phyloP scores from a whole-genome alignment of 148 eudicot genomes.

The Rhododendron ovatum region DNA sequence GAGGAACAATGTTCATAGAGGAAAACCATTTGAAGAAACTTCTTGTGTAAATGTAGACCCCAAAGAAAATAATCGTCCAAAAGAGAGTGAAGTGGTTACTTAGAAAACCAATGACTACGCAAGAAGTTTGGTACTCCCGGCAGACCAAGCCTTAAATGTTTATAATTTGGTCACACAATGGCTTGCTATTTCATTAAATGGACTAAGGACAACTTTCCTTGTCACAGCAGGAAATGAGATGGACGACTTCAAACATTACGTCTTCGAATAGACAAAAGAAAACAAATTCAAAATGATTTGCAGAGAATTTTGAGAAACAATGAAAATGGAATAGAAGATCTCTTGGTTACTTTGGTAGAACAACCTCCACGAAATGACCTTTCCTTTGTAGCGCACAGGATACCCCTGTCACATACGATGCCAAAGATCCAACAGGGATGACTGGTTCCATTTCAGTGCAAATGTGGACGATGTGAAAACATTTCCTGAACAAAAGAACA shows the following conservation, averaged over 20 bases:
- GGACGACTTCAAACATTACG: neutral
- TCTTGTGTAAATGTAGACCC: neutral
- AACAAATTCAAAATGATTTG: neutral
- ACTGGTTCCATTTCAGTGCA: conserved; percentile 83
- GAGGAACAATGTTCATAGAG: neutral
- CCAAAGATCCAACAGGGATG: conserved; percentile 60
- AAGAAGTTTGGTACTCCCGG: neutral
- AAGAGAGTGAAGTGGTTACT: neutral
- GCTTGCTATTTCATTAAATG: neutral
- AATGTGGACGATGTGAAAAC: conserved; percentile 55
- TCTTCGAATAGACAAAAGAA: neutral
- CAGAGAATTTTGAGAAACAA: neutral
- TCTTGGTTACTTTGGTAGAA: conserved; percentile 64
- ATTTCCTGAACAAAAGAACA: conserved; percentile 36
- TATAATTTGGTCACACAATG: neutral
- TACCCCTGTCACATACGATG: conserved; percentile 60
- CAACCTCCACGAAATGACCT: conserved; percentile 70
- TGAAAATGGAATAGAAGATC: conserved; percentile 8
- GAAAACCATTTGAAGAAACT: neutral
- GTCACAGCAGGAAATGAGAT: neutral
- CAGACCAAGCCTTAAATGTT: neutral
- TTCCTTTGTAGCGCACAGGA: conserved; percentile 57
- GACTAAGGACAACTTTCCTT: neutral
- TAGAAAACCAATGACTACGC: neutral
- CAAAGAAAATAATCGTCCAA: neutral